Base-by-base conservation (phyloP, 139 green algal genomes). In the Penium margaritaceum region DNA sequence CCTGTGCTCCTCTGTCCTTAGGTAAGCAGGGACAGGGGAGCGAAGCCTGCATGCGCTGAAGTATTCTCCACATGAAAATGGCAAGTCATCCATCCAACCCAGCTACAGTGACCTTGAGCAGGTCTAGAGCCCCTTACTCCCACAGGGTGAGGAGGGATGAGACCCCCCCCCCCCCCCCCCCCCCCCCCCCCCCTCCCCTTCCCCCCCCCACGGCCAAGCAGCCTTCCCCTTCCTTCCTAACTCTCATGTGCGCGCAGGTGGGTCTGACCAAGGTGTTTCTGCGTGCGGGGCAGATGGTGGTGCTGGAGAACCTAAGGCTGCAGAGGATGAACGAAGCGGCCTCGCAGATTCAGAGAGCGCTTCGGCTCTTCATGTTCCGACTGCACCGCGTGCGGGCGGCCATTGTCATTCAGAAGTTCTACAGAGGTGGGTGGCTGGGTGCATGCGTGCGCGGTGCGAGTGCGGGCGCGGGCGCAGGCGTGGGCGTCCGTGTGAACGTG, bases 191-290 rank as follows among this genome's bases (percentile, higher is more conserved):
- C n/a, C n/a, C 55, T n/a, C 24, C 29, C 55, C 27, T 12, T 32
- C 21, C 27, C 2, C 27, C 55, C 51, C 51, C 51, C 12, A 32
- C 51, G n/a, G n/a, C n/a, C n/a, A n/a, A n/a, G n/a, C n/a, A n/a
- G n/a, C n/a, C n/a, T n/a, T n/a, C n/a, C 51, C 51, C 51, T 60
- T 17, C 51, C 15, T 60, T 27, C 21, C 51, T 60, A 9, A 7
- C 51, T 29, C 54, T 35, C 7, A 24, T 29, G 2, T 2, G 9
- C 54, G 34, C 54, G 74, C 91, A 97, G 76, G 67, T 94, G 34
- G 92, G 92, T 6, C 78, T 84, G 44, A 91, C 83, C 51, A 96
- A 95, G 87, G 87, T 93, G 1, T 95, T 95, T 63, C 43, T 84
- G 58, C 81, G 83, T 32, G 80, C 74, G 5, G 94, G 94, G 21